phyloP scores from a whole-genome alignment of 768 basidiomycete species.

The Polyporus arcularius region DNA sequence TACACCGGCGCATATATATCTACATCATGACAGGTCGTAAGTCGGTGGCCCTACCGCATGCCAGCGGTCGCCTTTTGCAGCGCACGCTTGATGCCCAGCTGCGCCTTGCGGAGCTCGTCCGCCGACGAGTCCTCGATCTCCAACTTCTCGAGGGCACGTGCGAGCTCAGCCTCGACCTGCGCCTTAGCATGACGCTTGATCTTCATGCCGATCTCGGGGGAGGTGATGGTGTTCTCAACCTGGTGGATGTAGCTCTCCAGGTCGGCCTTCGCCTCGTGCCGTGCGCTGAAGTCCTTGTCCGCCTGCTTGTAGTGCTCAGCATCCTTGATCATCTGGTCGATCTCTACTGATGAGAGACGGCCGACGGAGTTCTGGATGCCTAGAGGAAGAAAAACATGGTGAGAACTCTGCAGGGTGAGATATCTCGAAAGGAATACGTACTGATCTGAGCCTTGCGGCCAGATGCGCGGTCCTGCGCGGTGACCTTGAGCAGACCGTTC shows the following conservation, averaged over 20 bases:
- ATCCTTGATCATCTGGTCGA: constrained; percentile 99
- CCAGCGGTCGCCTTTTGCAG: constrained; percentile 97
- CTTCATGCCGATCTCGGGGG: constrained; percentile 96
- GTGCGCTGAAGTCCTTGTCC: constrained; percentile 97
- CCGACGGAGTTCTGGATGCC: constrained; percentile 99
- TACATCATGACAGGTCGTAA: constrained; percentile 5
- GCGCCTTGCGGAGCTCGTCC: constrained; percentile 95
- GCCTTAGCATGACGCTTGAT: constrained; percentile 95
- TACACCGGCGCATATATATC: constrained; percentile 12
- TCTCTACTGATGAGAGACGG: constrained; percentile 95
- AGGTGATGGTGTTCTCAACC: constrained; percentile 94
- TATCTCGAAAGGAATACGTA: constrained; percentile 38
- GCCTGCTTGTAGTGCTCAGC: constrained; percentile 96
- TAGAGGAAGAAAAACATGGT: constrained; percentile 27
- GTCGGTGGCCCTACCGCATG: constrained; percentile 59
- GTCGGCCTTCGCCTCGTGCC: constrained; percentile 97
- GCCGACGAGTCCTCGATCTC: constrained; percentile 94
- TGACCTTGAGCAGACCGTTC: constrained; percentile 98
- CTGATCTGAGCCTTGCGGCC: constrained; percentile 99
- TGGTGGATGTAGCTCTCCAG: constrained; percentile 98
- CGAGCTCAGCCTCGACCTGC: constrained; percentile 96
- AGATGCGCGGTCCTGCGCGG: constrained; percentile 96
- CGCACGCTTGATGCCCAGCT: constrained; percentile 93
- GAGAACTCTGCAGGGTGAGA: constrained; percentile 1
- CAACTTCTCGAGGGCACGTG: constrained; percentile 96